phyloP scores from a whole-genome alignment of 2,329 filamentous ascomycete genomes.

The Microthyrium microscopicum region DNA sequence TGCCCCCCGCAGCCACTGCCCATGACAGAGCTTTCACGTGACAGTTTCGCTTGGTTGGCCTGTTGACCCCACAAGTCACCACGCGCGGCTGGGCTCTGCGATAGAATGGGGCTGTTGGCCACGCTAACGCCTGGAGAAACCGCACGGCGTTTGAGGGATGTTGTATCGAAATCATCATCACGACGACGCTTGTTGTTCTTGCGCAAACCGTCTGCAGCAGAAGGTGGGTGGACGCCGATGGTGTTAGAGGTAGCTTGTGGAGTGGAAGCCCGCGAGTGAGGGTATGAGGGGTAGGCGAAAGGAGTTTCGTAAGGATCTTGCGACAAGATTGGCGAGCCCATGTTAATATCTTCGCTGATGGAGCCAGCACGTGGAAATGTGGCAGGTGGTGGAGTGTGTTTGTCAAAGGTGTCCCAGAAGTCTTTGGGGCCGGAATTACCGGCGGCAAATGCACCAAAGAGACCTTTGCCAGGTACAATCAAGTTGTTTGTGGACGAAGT shows the following conservation, averaged over 20 bases:
- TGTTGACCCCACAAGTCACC: slow-evolving; percentile 60
- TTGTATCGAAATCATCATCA: slow-evolving; percentile 80
- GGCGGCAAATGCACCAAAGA: slow-evolving; percentile 59
- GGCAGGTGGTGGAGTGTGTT: slow-evolving; percentile 46
- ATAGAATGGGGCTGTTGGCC: slow-evolving; percentile 72
- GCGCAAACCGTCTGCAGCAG: slow-evolving; percentile 24
- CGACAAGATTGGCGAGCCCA: slow-evolving; percentile 45
- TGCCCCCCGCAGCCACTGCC: slow-evolving; percentile 22
- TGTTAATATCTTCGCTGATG: slow-evolving; percentile 50
- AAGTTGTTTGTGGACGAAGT: too few species aligned
- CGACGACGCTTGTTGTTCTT: slow-evolving; percentile 53
- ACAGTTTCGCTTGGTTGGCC: slow-evolving; percentile 34
- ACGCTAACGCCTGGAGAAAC: slow-evolving; percentile 84
- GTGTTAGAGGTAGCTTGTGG: slow-evolving; percentile 2
- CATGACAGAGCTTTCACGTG: slow-evolving; percentile 32
- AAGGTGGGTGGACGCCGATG: slow-evolving; percentile 13
- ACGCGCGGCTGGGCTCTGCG: slow-evolving; percentile 63
- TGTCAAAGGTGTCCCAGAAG: slow-evolving; percentile 69
- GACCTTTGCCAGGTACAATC: slow-evolving; percentile 23
- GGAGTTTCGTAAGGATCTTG: slow-evolving; percentile 7
- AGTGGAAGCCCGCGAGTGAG: slow-evolving; percentile 6
- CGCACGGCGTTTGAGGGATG: slow-evolving; percentile 76
- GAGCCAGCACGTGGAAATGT: slow-evolving; percentile 35
- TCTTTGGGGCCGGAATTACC: slow-evolving; percentile 41
- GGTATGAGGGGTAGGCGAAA: not conserved